Evolutionary conservation across 345 rosid genomes (phyloP).

Genomic region (Raphanus sativus): DNA sequence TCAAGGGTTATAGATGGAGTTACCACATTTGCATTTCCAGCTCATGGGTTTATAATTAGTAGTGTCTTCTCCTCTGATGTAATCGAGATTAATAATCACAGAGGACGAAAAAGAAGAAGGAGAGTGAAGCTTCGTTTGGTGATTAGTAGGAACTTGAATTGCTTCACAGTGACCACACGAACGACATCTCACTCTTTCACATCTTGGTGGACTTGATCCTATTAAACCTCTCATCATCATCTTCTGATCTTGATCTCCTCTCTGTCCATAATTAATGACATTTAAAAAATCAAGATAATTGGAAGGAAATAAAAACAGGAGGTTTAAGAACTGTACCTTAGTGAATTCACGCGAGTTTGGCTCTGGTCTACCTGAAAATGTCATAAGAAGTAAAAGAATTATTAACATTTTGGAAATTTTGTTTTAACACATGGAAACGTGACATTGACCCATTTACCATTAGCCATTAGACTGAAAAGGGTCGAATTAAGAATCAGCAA

Average conservation of each 20-base stretch:
- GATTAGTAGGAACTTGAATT: slow-evolving; percentile 87
- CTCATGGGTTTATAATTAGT: slow-evolving; percentile 91
- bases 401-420: not conserved
- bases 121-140: slow-evolving; percentile 38
- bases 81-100: slow-evolving; percentile 32
- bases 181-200: slow-evolving; percentile 68
- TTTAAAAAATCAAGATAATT: not conserved
- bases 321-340: slow-evolving; percentile 40
- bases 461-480: slow-evolving; percentile 49
- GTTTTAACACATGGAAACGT: slow-evolving; percentile 18
- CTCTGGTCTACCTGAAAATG: slow-evolving; percentile 58
- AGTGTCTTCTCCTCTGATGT: slow-evolving; percentile 60
- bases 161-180: slow-evolving; percentile 82
- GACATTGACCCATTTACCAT: slow-evolving; percentile 49
- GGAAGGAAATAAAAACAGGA: not conserved
- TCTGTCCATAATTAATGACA: not conserved
- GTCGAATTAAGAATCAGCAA: slow-evolving; percentile 52
- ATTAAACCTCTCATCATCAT: slow-evolving; percentile 55
- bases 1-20: slow-evolving; percentile 82
- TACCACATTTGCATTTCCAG: slow-evolving; percentile 97
- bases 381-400: slow-evolving; percentile 14
- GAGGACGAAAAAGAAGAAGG: slow-evolving; percentile 24
- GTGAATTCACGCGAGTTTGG: slow-evolving; percentile 38
- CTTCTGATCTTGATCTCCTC: slow-evolving; percentile 34
- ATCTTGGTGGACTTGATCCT: slow-evolving; percentile 93